phyloP scores from a whole-genome alignment of 139 green algal species.

The Mychonastes homosphaera region DNA sequence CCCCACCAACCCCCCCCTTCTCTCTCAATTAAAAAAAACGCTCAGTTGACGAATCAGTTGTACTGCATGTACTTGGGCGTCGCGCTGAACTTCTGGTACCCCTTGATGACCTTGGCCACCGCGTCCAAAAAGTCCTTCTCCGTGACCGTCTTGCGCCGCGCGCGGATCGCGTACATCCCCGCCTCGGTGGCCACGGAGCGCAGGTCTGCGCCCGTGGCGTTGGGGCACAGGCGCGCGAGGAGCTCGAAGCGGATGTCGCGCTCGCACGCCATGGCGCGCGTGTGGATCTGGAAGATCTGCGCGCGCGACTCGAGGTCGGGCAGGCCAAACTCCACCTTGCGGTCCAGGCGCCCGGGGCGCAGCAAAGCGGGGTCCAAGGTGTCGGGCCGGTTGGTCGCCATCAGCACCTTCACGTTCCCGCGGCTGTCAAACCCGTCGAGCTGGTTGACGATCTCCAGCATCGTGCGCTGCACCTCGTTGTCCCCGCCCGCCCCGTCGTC shows the following conservation, averaged over 20 bases:
- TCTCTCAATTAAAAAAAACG: too few relatives aligned
- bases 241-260: constrained; percentile 95
- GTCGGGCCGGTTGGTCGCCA: constrained; percentile 94
- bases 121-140: constrained; percentile 99
- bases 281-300: constrained; percentile 98
- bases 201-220: constrained; percentile 93
- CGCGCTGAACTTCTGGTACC: constrained; percentile 97
- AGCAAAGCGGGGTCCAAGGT: constrained; percentile 95
- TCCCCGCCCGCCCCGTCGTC: constrained; percentile 92
- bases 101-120: constrained; percentile 94
- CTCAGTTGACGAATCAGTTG: too few relatives aligned
- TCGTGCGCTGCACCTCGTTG: constrained; percentile 99
- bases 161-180: constrained; percentile 76
- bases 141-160: constrained; percentile 91
- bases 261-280: constrained; percentile 92
- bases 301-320: constrained; percentile 88
- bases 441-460: constrained; percentile 99
- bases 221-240: constrained; percentile 87
- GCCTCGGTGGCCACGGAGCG: constrained; percentile 91
- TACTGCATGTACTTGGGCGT: constrained; percentile 97
- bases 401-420: constrained; percentile 98
- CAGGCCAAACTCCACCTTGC: constrained; percentile 97
- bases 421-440: constrained; percentile 96
- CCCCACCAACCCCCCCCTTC: too few relatives aligned
- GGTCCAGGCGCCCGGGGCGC: constrained; percentile 86